Base-by-base conservation (phyloP, 177 flowering plant species). In the Telopea speciosissima region DNA sequence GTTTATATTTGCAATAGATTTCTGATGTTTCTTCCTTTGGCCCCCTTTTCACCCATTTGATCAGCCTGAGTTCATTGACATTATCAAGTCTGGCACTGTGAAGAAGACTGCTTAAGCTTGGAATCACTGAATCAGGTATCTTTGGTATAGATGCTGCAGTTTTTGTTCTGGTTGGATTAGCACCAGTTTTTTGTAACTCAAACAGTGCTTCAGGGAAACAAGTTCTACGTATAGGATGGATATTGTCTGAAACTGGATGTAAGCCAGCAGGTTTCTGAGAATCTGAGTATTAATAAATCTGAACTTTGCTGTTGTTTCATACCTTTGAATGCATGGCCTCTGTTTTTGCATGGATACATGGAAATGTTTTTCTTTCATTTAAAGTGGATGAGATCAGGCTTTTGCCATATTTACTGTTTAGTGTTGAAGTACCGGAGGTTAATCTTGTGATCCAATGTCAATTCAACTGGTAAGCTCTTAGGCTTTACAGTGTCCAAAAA, bases 1-100 rank as follows among this genome's bases (percentile, higher is more conserved):
- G 40, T 59, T 25, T 56, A 8, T 36, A 0, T 36, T 36, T 36
- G 3, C 23, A 21, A 19, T 23, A 16, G 10, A 31, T 61, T 12
- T 5, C 24, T 58, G 61, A 58, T 4, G 3, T 58, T 7, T 21
- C 23, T n/a, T 24, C 3, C 61, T n/a, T 58, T 58, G 61, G 22
- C 23, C n/a, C 17, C 6, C 17, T 61, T 61, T 67, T 25, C 62
- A 28, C 14, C 66, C 24, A 49, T 40, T 59, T 73, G 28, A 58
- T 60, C 78, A 92, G 96, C 87, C 93, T 17, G 97, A 90, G 79
- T 92, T 90, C 78, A 79, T 89, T 25, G 90, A 92, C 77, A 92
- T 92, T 68, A 87, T 90, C 84, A 92, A 90, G 81, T 74, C 96
- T 66, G 91, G 92, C 58, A 78, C 86, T 0, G 89, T 84, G 77